A percentile compares a stretch with the other conserved stretches of the same genome.
Conservation (phyloP, 208 protist genomes). For the Leishmania turanica region DNA sequence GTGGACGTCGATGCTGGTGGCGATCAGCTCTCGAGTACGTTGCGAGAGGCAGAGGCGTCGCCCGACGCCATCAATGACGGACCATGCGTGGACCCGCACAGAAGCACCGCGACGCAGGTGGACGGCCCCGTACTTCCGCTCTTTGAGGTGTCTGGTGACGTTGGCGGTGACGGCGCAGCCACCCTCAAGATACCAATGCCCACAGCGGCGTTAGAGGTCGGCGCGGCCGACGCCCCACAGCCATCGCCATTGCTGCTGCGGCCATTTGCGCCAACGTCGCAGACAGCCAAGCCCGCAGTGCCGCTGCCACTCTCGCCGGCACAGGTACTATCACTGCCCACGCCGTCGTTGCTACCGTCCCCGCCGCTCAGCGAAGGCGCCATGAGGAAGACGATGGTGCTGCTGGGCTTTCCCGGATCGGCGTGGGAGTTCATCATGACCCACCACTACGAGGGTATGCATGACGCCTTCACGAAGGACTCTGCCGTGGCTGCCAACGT, state of each 20-base stretch:
- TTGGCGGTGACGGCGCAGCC: neutral
- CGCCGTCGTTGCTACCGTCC: neutral
- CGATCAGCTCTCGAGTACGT: neutral
- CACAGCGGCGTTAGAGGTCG: neutral
- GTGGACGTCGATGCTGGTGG: neutral
- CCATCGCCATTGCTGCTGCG: neutral
- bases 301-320: slow-evolving; percentile 1
- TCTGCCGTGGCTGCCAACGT: slow-evolving; percentile 17
- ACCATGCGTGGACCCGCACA: neutral
- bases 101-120: neutral
- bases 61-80: neutral
- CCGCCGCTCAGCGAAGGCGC: slow-evolving; percentile 15
- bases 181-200: neutral
- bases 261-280: neutral
- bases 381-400: slow-evolving; percentile 33
- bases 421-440: slow-evolving; percentile 35
- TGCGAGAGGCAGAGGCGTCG: neutral
- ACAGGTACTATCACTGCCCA: neutral
- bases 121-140: neutral
- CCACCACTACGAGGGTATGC: slow-evolving; percentile 35
- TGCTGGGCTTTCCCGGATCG: slow-evolving; percentile 32
- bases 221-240: neutral
- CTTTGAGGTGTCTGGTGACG: neutral
- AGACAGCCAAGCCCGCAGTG: neutral
- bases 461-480: slow-evolving; percentile 30